Evolutionary conservation across 73 alveolate species (phyloP), one percentile per base, ranked within the genome.

Genomic region (Paramecium sonneborni): DNA sequence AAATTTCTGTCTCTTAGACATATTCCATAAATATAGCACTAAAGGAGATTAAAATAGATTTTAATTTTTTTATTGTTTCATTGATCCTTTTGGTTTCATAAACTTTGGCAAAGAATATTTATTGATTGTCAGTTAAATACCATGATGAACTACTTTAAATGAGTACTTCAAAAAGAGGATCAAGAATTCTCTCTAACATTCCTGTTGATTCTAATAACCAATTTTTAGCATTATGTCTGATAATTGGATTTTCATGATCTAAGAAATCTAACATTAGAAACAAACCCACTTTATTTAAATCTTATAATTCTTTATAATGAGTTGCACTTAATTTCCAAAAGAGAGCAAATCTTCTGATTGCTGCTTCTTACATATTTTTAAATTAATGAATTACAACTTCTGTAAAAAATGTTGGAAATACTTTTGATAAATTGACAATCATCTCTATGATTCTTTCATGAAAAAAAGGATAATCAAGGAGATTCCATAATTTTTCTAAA

Each of bases 171-270:
- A 88, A 88, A 10, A 88, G 21, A 44, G 94, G 94, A 88, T 88
- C 94, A 11, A 88, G 15, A 12, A 88, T 88, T 88, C 94, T 88
- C 28, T 88, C 67, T 46, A 88, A 88, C 57, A 43, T 28, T 18
- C 91, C 91, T 18, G 87, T 82, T 44, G 91, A 69, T 48, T 88
- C 94, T 44, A 70, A 69, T 57, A 88, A 28, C 94, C 94, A 88
- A 44, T 88, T 88, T 67, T 88, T 88, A 2, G 94, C 85, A 88
- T 76, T 82, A 68, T 88, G 94, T 70, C 94, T 88, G 20, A 88
- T 88, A 9, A 88, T 69, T 23, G 94, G 94, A 88, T 88, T 88
- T 55, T 67, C 91, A 70, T 88, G 94, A 88, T 88, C 94, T 26
- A 88, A 48, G 41, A 88, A 88, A 26, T 88, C 94, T 28, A 88